A percentile compares a stretch with the other conserved stretches of the same genome.
phyloP scores from a whole-genome alignment of 768 basidiomycete genomes.

The Clavaria fumosa region DNA sequence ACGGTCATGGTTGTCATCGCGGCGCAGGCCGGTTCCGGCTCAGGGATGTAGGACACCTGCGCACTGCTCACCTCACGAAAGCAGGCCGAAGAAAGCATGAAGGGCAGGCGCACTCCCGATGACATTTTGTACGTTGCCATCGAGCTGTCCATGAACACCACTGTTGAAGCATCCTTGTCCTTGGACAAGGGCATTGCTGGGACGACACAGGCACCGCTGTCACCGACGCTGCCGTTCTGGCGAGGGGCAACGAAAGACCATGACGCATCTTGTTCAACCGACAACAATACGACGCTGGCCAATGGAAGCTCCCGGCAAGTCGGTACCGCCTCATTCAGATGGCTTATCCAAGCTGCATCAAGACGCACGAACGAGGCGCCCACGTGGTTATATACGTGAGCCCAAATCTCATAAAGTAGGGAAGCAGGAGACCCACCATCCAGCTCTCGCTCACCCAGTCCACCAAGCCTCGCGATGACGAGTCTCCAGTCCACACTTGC shows the following conservation, averaged over 20 bases:
- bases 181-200: too few relatives aligned
- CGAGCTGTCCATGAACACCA: constrained; percentile 33
- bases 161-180: constrained; percentile 15
- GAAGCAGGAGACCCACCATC: constrained; percentile 42
- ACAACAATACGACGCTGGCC: constrained; percentile 44
- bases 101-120: too few relatives aligned
- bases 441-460: constrained; percentile 42
- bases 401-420: too few relatives aligned
- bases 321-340: constrained; percentile 28
- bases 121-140: constrained; percentile 36
- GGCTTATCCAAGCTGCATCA: constrained; percentile 47
- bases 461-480: constrained; percentile 53
- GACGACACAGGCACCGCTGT: constrained; percentile 15
- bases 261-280: constrained; percentile 40
- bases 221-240: constrained; percentile 8
- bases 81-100: too few relatives aligned
- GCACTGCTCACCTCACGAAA: too few relatives aligned
- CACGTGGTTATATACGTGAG: background rate
- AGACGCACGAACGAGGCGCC: background rate
- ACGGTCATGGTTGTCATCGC: too few relatives aligned
- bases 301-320: constrained; percentile 28
- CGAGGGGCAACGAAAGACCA: constrained; percentile 39
- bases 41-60: too few relatives aligned
- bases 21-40: too few relatives aligned
- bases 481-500: constrained; percentile 73